Percentiles rank a stretch among this genome's conserved stretches.
Conservation (phyloP, 768 basidiomycete species). For the Dictyophora rubrovolvata region DNA sequence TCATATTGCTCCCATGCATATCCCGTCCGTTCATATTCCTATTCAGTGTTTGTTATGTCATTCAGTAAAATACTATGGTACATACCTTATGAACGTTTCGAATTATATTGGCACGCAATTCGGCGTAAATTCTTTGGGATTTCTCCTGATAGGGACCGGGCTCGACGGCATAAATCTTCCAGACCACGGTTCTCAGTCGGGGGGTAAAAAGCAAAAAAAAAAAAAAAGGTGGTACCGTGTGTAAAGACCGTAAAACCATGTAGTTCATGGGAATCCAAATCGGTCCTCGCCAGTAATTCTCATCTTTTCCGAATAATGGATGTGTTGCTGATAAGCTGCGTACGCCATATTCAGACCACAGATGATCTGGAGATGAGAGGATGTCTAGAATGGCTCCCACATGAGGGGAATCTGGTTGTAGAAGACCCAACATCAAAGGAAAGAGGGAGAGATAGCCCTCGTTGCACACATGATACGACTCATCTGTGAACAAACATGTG, state of each 20-base stretch:
- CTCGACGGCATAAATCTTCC: slow-evolving; percentile 64
- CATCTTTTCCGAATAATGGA: slow-evolving; percentile 81
- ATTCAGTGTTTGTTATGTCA: slow-evolving; percentile 3
- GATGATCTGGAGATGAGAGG: slow-evolving; percentile 66
- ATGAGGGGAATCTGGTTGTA: slow-evolving; percentile 68
- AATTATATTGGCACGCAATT: slow-evolving; percentile 73
- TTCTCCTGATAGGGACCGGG: slow-evolving; percentile 73
- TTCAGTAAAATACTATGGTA: background rate
- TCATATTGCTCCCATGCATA: slow-evolving; percentile 99
- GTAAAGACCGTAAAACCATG: slow-evolving; percentile 66
- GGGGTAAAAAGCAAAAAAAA: background rate
- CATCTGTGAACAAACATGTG: slow-evolving; percentile 42
- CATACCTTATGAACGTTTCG: slow-evolving; percentile 67
- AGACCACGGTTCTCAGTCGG: background rate
- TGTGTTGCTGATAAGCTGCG: slow-evolving; percentile 84
- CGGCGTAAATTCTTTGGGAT: slow-evolving; percentile 69
- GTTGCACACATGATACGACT: slow-evolving; percentile 85
- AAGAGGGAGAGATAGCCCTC: slow-evolving; percentile 91
- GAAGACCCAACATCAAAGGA: slow-evolving; percentile 78
- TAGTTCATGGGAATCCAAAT: slow-evolving; percentile 99
- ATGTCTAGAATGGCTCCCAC: slow-evolving; percentile 75
- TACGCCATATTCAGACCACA: slow-evolving; percentile 89
- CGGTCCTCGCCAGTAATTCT: slow-evolving; percentile 97
- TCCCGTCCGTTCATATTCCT: slow-evolving; percentile 90
- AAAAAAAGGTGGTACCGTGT: slow-evolving; percentile 43